A percentile compares a stretch with the other conserved stretches of the same genome.
These are phyloP conservation scores for Spathaspora gorwiae DNA, from an alignment of 805 yeast genomes.

Conservation along the genomic window DNA sequence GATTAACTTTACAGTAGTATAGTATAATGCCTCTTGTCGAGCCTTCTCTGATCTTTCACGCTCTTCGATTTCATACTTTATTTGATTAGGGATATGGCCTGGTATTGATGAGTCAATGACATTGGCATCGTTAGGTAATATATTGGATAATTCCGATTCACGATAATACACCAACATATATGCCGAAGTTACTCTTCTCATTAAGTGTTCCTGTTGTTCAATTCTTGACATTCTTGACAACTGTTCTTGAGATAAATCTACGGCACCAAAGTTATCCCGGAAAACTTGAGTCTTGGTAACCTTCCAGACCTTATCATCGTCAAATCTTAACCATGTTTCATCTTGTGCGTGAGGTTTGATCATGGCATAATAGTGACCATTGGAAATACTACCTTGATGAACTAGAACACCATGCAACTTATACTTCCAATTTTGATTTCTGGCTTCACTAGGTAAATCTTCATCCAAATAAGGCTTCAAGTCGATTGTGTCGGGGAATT, in stretches of 20 bases:
- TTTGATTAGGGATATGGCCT: slow-evolving; percentile 57
- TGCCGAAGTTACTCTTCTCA: slow-evolving; percentile 87
- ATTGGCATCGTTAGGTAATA: slow-evolving; percentile 57
- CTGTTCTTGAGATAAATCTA: slow-evolving; percentile 46
- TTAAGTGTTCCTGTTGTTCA: slow-evolving; percentile 56
- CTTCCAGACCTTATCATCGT: slow-evolving; percentile 90
- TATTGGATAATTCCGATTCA: slow-evolving; percentile 49
- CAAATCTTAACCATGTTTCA: slow-evolving; percentile 80
- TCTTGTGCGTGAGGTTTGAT: slow-evolving; percentile 70
- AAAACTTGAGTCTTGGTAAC: slow-evolving; percentile 83
- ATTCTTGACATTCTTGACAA: slow-evolving; percentile 49
- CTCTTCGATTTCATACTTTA: slow-evolving; percentile 59
- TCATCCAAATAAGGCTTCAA: slow-evolving; percentile 73
- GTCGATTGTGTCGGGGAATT: slow-evolving; percentile 80
- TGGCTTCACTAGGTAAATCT: slow-evolving; percentile 35
- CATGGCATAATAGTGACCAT: slow-evolving; percentile 95
- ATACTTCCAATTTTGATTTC: slow-evolving; percentile 66
- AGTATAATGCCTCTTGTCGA: slow-evolving; percentile 54
- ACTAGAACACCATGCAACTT: slow-evolving; percentile 90
- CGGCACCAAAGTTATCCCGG: slow-evolving; percentile 88
- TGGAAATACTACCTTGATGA: slow-evolving; percentile 92
- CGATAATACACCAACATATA: slow-evolving; percentile 94
- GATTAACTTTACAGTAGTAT: slow-evolving; percentile 49
- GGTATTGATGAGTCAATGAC: slow-evolving; percentile 46
- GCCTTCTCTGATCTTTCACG: slow-evolving; percentile 53